A percentile compares a stretch with the other conserved stretches of the same genome.
phyloP scores from a whole-genome alignment of 2,329 filamentous ascomycete species.

The Microdochium bolleyi region DNA sequence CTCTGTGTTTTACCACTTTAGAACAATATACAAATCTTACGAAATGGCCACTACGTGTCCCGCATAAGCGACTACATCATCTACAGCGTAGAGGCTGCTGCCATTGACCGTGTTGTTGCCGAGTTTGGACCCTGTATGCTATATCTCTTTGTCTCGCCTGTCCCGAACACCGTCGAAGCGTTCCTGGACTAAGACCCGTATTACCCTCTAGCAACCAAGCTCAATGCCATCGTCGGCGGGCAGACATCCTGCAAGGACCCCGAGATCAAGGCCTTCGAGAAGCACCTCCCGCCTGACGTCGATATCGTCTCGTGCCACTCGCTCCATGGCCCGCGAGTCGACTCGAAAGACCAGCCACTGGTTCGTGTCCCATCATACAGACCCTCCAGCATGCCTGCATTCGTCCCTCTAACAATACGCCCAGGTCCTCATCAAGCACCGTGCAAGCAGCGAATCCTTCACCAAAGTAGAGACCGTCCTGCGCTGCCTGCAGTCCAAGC shows the following conservation, averaged over 20 bases:
- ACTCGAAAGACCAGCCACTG: constrained; percentile 81
- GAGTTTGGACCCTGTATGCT: constrained; percentile 84
- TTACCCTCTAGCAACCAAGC: constrained; percentile 69
- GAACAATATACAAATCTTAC: constrained; percentile 80
- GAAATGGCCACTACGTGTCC: constrained; percentile 92
- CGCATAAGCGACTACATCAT: constrained; percentile 97
- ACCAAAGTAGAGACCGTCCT: constrained; percentile 74
- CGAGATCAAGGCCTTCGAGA: constrained; percentile 89
- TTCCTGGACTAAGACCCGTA: constrained; percentile 1
- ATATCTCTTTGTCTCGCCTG: constrained; percentile 12
- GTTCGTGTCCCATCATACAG: constrained; percentile 48
- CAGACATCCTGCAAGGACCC: constrained; percentile 98
- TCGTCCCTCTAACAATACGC: too few species aligned
- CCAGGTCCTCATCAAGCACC: constrained; percentile 83
- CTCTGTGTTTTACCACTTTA: constrained; percentile 32
- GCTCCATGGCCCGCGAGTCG: constrained; percentile 85
- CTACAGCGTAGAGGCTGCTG: constrained; percentile 93
- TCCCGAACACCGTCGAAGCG: constrained; percentile 3
- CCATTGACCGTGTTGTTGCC: constrained; percentile 80
- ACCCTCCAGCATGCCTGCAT: too few species aligned
- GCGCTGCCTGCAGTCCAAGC: constrained; percentile 74
- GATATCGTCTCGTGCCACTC: constrained; percentile 96
- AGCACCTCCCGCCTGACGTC: constrained; percentile 78
- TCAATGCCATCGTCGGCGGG: constrained; percentile 90
- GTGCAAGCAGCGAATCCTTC: constrained; percentile 70